These are phyloP conservation scores for Penicillium angulare DNA, from an alignment of 495 filamentous ascomycete species.

Conservation along the genomic window DNA sequence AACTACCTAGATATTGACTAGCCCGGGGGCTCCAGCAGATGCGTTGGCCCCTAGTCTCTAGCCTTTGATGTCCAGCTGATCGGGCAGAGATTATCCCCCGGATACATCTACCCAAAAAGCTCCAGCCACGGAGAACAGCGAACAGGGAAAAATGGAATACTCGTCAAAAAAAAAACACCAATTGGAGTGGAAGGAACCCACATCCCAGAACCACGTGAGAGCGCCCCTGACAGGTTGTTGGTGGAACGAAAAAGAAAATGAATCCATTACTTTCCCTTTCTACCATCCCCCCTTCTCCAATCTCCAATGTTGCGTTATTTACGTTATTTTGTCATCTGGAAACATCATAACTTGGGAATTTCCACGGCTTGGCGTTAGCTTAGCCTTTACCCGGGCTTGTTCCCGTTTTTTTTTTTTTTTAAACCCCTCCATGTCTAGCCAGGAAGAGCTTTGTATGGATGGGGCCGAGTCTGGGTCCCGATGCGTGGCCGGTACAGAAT, in stretches of 20 bases:
- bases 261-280: not conserved
- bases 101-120: not conserved
- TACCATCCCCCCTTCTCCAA: not conserved
- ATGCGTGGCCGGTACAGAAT: slow-evolving; percentile 18
- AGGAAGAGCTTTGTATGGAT: not conserved
- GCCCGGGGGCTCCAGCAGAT: too few species aligned
- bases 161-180: not conserved
- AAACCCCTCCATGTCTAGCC: not conserved
- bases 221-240: slow-evolving; percentile 27
- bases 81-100: not conserved
- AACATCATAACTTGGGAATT: too few species aligned
- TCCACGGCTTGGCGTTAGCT: slow-evolving; percentile 11
- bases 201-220: slow-evolving; percentile 25
- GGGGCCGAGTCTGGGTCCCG: slow-evolving; percentile 15
- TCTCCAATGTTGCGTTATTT: not conserved
- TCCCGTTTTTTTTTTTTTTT: not conserved
- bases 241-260: slow-evolving; percentile 7
- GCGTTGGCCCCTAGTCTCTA: not conserved
- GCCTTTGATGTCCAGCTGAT: not conserved
- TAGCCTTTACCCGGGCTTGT: not conserved
- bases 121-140: too few species aligned
- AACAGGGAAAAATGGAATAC: too few species aligned
- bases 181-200: slow-evolving; percentile 16
- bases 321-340: not conserved
- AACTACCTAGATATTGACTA: too few species aligned